Base-by-base conservation (phyloP, 176 grass and related monocot genomes). In the Bonia amplexicaulis region DNA sequence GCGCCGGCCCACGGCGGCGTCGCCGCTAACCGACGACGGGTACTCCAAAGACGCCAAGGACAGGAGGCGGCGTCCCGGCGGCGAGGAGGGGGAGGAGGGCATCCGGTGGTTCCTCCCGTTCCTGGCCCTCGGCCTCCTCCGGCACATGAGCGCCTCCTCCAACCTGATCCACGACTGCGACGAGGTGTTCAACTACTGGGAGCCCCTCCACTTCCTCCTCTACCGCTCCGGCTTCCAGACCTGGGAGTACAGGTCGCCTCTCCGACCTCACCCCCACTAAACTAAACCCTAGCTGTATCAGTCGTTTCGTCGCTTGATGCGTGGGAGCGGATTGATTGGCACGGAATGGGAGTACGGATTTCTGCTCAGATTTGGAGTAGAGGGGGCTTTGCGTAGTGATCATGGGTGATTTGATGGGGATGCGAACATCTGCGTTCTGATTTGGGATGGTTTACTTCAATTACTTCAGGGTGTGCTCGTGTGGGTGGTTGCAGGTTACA, bases 121-220 rank as follows among this genome's bases (percentile, higher is more conserved):
- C 64, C 70, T 91, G 42, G 93, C 86, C 33, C 91, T 99, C 15
- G 96, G 88, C 35, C 80, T 90, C 11, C 86, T 99, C 70, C 93
- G 96, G 42, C 76, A 99, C 90, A 96, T 94, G 93, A 99, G 96
- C 88, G 90, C 96, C 23, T 89, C 91, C 70, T 99, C 96, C 67
- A 99, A 99, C 88, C 94, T 99, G 83, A 88, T 99, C 81, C 96
- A 99, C n/a, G 96, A 99, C 83, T 99, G 96, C 88, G 96, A 99
- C 81, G 96, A 99, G 93, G 96, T 99, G 57, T 99, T 99, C 84
- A 99, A 99, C 82, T 99, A 99, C 90, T 99, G 96, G 96, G 96
- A 99, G 88, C 96, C 96, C 39, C 93, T 96, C 48, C 96, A 99
- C 79, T 94, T 90, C 87, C 80, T 99, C 78, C 85, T 96, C 79